Evolutionary conservation across 2,329 filamentous ascomycete genomes (phyloP).

Genomic region (Thelonectria olida): DNA sequence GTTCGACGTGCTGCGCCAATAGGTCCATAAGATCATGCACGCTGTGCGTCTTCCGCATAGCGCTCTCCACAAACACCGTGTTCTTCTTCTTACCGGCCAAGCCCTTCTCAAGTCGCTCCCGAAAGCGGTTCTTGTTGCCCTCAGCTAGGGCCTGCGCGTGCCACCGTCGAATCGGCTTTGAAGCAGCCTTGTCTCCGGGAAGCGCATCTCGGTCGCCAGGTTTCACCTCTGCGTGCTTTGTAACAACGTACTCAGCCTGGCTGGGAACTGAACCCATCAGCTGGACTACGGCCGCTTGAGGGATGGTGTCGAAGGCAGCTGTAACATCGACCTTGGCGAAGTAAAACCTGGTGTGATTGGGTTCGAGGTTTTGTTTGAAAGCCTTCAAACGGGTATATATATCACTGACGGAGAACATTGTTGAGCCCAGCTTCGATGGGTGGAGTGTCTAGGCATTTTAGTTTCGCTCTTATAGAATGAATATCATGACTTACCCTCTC

Average conservation of each 20-base stretch:
- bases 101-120: constrained; percentile 53
- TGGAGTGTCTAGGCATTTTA: constrained; percentile 51
- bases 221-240: constrained; percentile 78
- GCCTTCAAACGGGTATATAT: constrained; percentile 77
- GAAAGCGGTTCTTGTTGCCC: constrained; percentile 54
- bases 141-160: constrained; percentile 58
- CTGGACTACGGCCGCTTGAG: constrained; percentile 76
- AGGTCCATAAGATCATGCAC: constrained; percentile 72
- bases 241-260: constrained; percentile 73
- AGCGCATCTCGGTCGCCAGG: constrained; percentile 48
- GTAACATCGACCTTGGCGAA: constrained; percentile 95
- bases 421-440: constrained; percentile 74
- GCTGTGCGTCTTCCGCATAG: constrained; percentile 65
- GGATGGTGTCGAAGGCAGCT: constrained; percentile 94
- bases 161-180: constrained; percentile 60
- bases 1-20: constrained; percentile 79
- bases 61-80: constrained; percentile 80
- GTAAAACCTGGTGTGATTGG: constrained; percentile 64
- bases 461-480: not conserved
- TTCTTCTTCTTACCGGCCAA: constrained; percentile 62
- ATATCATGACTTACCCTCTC: constrained; percentile 68
- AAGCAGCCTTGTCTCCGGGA: constrained; percentile 31
- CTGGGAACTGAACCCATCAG: constrained; percentile 69
- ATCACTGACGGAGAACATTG: constrained; percentile 83
- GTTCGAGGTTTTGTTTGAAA: constrained; percentile 68